These are phyloP conservation scores for Talaromyces liani DNA, from an alignment of 495 filamentous ascomycete species.

Conservation along the genomic window DNA sequence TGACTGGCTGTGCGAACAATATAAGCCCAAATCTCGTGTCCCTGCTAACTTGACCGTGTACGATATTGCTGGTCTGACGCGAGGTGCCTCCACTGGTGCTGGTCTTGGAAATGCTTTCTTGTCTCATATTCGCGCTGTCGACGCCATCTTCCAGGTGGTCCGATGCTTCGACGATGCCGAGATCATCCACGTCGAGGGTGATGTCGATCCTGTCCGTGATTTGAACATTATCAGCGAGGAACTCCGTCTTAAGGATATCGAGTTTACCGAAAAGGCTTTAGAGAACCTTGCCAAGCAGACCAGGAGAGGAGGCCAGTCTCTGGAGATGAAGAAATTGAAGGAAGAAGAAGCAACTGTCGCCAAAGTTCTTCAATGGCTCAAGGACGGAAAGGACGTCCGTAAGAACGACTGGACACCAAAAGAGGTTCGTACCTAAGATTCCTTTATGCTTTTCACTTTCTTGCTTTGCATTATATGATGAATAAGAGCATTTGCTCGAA, in stretches of 20 bases:
- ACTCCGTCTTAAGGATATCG: conserved; percentile 95
- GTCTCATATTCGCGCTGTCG: conserved; percentile 97
- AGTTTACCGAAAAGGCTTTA: conserved; percentile 93
- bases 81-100: conserved; percentile 93
- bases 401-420: conserved; percentile 86
- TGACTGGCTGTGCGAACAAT: conserved; percentile 92
- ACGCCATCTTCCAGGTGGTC: conserved; percentile 99
- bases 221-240: conserved; percentile 95
- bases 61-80: conserved; percentile 96
- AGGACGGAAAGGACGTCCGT: conserved; percentile 85
- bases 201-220: conserved; percentile 91
- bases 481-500: conserved; percentile 95
- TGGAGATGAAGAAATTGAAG: conserved; percentile 96
- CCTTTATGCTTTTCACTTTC: conserved; percentile 13
- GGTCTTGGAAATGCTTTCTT: conserved; percentile 98
- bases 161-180: conserved; percentile 99
- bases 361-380: conserved; percentile 73
- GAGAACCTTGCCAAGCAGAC: conserved; percentile 90
- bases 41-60: conserved; percentile 98
- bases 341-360: conserved; percentile 91
- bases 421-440: conserved; percentile 64
- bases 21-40: conserved; percentile 92
- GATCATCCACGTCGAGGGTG: conserved; percentile 99
- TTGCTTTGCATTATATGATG: conserved; percentile 61
- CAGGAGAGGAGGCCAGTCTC: conserved; percentile 82